phyloP scores from a whole-genome alignment of 768 basidiomycete genomes.

The Boletus rubropictus region DNA sequence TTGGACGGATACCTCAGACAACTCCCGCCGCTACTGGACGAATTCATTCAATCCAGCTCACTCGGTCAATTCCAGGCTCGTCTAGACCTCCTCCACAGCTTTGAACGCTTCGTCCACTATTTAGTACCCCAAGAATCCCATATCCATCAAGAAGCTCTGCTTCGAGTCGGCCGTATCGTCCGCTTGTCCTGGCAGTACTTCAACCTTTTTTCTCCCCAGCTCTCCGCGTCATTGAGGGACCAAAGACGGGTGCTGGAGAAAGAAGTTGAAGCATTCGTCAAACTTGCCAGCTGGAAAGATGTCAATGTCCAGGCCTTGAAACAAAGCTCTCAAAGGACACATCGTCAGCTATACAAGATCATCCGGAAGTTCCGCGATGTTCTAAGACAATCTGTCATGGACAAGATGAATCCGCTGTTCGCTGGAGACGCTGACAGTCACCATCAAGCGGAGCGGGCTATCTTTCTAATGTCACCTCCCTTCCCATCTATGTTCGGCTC shows the following conservation, averaged over 20 bases:
- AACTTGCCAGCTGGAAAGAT: conserved; percentile 97
- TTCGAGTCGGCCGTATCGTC: conserved; percentile 54
- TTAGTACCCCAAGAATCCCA: conserved; percentile 32
- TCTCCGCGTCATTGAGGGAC: conserved; percentile 45
- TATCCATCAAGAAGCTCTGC: conserved; percentile 32
- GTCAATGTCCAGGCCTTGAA: conserved; percentile 91
- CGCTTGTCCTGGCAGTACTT: conserved; percentile 59
- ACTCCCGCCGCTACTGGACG: conserved; percentile 73
- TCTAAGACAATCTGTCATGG: conserved; percentile 63
- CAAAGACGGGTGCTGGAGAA: conserved; percentile 66
- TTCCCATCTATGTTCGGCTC: neutral
- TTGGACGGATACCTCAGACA: conserved; percentile 52
- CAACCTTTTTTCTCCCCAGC: conserved; percentile 45
- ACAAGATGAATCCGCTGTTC: conserved; percentile 34
- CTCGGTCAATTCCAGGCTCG: conserved; percentile 77
- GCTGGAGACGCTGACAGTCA: conserved; percentile 35
- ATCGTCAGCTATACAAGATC: conserved; percentile 85
- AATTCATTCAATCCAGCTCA: conserved; percentile 70
- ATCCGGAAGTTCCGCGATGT: conserved; percentile 89
- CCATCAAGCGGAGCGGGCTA: conserved; percentile 7
- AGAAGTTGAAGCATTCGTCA: conserved; percentile 80
- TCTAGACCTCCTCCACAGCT: conserved; percentile 62
- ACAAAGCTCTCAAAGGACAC: conserved; percentile 84
- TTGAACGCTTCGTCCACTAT: conserved; percentile 45
- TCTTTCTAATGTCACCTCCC: neutral